Conservation (phyloP, 2,329 filamentous ascomycete genomes). For the Rugonectria rugulosa region DNA sequence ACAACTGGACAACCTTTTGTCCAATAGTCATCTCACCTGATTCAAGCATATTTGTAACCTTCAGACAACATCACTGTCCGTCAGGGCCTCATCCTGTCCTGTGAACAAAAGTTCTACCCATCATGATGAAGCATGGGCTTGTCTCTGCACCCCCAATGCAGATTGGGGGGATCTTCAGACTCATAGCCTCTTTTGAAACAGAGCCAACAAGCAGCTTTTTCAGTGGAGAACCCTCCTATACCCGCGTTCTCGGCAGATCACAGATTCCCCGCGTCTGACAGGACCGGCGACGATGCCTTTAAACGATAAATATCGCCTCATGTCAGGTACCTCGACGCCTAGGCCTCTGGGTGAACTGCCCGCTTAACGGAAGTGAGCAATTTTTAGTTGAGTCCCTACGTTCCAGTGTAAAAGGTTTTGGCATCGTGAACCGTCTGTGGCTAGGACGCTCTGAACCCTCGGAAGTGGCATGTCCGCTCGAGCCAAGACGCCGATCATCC, state of each 20-base stretch:
- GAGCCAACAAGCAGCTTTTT: slow-evolving; percentile 17
- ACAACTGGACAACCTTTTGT: slow-evolving; percentile 12
- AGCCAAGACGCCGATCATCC: no score
- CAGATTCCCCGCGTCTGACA: slow-evolving; percentile 35
- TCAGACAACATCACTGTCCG: slow-evolving; percentile 18
- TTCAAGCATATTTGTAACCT: slow-evolving; percentile 24
- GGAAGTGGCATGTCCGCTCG: no score
- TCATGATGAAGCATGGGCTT: slow-evolving; percentile 24
- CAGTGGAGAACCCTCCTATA: slow-evolving; percentile 35
- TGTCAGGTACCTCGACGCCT: no score
- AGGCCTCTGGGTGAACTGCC: no score
- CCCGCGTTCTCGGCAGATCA: slow-evolving; percentile 26
- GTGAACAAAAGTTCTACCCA: slow-evolving; percentile 31
- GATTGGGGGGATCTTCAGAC: slow-evolving; percentile 3
- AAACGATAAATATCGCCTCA: no score
- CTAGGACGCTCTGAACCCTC: no score
- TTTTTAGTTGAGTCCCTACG: no score
- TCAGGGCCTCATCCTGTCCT: slow-evolving; percentile 13
- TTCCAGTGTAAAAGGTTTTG: no score
- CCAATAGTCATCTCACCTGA: slow-evolving; percentile 23
- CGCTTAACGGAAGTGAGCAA: no score
- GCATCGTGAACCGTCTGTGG: no score
- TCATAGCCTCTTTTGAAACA: slow-evolving; percentile 9
- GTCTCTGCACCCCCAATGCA: not conserved
- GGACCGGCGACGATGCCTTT: no score